Base-by-base conservation (phyloP, 2,329 filamentous ascomycete species). In the Ophiostoma montium region DNA sequence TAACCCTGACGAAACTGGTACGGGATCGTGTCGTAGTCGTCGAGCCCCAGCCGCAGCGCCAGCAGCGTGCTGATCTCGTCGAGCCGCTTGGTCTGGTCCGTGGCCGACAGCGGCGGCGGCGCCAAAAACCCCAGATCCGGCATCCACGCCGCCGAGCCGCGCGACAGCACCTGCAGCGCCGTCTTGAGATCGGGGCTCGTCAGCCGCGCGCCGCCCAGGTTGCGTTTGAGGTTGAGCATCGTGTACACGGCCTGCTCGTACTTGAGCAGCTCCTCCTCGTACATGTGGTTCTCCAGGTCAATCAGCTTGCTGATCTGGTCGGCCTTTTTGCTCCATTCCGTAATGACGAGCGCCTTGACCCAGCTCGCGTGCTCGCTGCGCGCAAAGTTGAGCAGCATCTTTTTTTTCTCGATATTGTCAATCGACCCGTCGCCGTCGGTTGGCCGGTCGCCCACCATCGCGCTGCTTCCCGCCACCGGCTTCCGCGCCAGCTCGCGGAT, bases 161-260 rank as follows among this genome's bases (percentile, higher is more conserved):
- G 87, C 6, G 86, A 82, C 49, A 98, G 68, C 23, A 95, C 75
- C 58, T 95, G 82, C 41, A 95, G 69, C 8, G 92, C 90, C 18
- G 88, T 95, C 62, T 84, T 84, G 47, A 98, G 71, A 66, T 98
- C 94, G 2, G 92, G 92, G 60, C 88, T 90, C 4, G 86, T 86
- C 60, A 94, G 73, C 58, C 88, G 83, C 39, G 84, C 84, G 57
- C 71, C 73, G 10, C 76, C 74, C 54, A 94, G 72, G 57, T 82
- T 78, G 54, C 79, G 70, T 65, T 90, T 94, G 59, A 90, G 72
- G 41, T 83, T 74, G 47, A 80, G 76, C 57, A 90, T 70, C 49
- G 75, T 73, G 53, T 76, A 72, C 43, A 86, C 69, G 7, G 78
- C 74, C 9, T 65, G 62, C 50, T 76, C 70, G 57, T 82, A 89